Base-by-base conservation (phyloP, 2,329 filamentous ascomycete genomes). In the Neoascochyta sp. region DNA sequence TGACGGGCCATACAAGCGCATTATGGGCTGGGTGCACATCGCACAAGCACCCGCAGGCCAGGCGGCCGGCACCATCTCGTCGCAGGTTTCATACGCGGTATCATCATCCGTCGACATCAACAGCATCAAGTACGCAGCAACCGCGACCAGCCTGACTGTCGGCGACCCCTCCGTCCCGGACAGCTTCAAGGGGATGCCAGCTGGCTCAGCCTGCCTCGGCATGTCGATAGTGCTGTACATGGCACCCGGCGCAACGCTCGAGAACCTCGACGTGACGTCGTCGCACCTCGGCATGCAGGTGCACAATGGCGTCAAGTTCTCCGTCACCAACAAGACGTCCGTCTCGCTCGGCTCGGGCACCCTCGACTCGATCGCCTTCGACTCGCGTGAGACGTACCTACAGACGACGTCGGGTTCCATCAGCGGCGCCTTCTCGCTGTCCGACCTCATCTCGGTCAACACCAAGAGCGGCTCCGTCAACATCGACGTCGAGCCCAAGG, bases 381-480 rank as follows among this genome's bases (percentile, higher is more conserved):
- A 54, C 26, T 64, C 63, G 2, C 59, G 63, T 9, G 50, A 63
- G 29, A 68, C 61, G n/a, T 45, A 50, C 11, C 57, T 70, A 8
- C 49, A 63, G 14, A 58, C 62, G 5, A 55, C 55, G 4, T 63
- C 64, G 1, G 66, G 65, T 6, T 60, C 60, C 11, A 63, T 70
- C 24, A 62, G 48, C 24, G 68, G 68, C 1, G 54, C 45, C 8
- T 69, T 64, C 42, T 51, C 62, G 4, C 53, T 70, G 3, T 47
- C 47, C 9, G 65, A 70, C 30, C 45, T 65, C 6, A 47, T 71
- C 7, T 57, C 49, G 11, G 51, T 71, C 18, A 55, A 47, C 3
- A 67, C 65, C 1, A 56, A 51, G 14, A 62, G 60, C n/a, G 68
- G 68, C 11, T 59, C 53, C 3, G 60, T 71, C 9, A 54, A 61